Base-by-base conservation (phyloP, 352 stramenopile species). In the Lagenidium giganteum region DNA sequence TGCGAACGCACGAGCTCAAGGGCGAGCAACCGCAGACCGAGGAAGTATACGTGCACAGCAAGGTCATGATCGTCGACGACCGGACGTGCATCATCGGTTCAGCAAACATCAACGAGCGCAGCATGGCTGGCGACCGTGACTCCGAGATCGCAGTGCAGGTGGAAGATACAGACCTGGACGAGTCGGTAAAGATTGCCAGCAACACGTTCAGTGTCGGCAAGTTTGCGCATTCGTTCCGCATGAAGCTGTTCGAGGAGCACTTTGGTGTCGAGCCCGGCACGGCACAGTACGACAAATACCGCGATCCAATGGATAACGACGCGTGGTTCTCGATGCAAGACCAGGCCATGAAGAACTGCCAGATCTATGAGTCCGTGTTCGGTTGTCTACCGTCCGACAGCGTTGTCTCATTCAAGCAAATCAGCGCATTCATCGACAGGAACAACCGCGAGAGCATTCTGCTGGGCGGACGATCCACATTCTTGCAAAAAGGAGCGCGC, bases 41-140 rank as follows among this genome's bases (percentile, higher is more conserved):
- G 43, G 64, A 91, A 43, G 65, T 94, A 3, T 94, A 94, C 51
- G 77, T 96, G 17, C 88, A 97, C 64, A 93, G 70, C 49, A 97
- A 96, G 59, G 57, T 95, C 46, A 96, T 94, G 79, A 91, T 94
- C 36, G 82, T 91, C 9, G 82, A 94, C 53, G 82, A 94, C 34
- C 63, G 75, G 25, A 59, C 47, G 37, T 80, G 59, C 37, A 92
- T 94, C 59, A 89, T 94, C 23, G 82, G 82, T 9, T 88, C 73
- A 3, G 82, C 82, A 22, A 94, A 94, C 51, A 88, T 94, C 41
- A 94, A 94, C 54, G 82, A 94, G 44, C 76, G 82, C 41, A 91
- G 77, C 50, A 85, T 92, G 79, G 79, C 62, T n/a, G 82, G 82
- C 27, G 79, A 92, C 51, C 77, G 82, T 33, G 82, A 94, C 50